Percentiles rank a stretch among this genome's conserved stretches.
phyloP scores from a whole-genome alignment of 75 land plant genomes.

The Larix kaempferi region DNA sequence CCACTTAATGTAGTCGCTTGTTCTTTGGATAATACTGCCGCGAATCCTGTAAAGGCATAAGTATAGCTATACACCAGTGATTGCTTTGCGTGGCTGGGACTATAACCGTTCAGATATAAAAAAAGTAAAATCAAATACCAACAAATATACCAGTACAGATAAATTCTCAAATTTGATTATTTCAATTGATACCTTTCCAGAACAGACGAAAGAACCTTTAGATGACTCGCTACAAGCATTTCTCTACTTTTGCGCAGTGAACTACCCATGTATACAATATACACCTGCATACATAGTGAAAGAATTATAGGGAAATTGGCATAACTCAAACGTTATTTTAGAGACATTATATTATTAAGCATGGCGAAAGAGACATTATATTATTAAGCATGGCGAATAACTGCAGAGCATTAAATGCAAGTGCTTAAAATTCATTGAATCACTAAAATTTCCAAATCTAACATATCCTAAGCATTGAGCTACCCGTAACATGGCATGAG shows the following conservation, averaged over 20 bases:
- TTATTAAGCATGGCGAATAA: too few species aligned
- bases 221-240: slow-evolving; percentile 25
- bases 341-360: too few species aligned
- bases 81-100: slow-evolving; percentile 37
- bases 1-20: slow-evolving; percentile 52
- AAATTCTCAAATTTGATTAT: neutral
- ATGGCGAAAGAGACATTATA: too few species aligned
- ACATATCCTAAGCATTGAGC: too few species aligned
- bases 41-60: slow-evolving; percentile 71
- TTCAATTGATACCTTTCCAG: slow-evolving; percentile 44
- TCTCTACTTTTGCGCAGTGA: slow-evolving; percentile 17
- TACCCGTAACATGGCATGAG: too few species aligned
- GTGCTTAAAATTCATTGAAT: too few species aligned
- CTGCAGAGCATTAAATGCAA: too few species aligned
- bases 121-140: neutral
- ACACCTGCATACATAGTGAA: slow-evolving; percentile 22
- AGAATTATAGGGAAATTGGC: too few species aligned
- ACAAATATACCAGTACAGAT: neutral
- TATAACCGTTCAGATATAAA: slow-evolving; percentile 10
- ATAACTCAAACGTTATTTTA: too few species aligned
- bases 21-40: slow-evolving; percentile 59
- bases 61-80: slow-evolving; percentile 53
- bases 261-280: slow-evolving; percentile 73
- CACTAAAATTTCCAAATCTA: too few species aligned
- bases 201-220: slow-evolving; percentile 45